Percentiles rank a stretch among this genome's conserved stretches.
Conservation (phyloP, 2,329 filamentous ascomycete species). For the Nemania serpens region DNA sequence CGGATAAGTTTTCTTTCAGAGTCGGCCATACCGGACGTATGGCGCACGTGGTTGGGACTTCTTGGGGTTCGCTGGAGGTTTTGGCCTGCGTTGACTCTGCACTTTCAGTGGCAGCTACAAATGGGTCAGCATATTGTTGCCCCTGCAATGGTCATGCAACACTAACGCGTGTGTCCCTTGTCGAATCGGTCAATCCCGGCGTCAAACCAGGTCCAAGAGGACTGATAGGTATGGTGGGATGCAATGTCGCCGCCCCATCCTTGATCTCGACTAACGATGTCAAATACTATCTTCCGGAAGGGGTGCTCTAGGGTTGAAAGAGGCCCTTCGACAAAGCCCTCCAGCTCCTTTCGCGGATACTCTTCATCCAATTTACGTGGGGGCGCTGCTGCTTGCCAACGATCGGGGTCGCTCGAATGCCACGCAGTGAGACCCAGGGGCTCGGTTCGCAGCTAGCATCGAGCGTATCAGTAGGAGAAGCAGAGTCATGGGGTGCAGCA, state of each 20-base stretch:
- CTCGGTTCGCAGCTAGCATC: slow-evolving; percentile 45
- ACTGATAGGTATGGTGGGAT: slow-evolving; percentile 48
- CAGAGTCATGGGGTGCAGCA: not conserved
- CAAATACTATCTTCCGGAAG: slow-evolving; percentile 66
- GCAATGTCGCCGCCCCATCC: slow-evolving; percentile 52
- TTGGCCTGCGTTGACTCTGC: slow-evolving; percentile 21
- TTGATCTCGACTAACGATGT: slow-evolving; percentile 61
- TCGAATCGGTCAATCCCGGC: slow-evolving; percentile 63
- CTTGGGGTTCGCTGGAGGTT: slow-evolving; percentile 1
- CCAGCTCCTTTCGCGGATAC: slow-evolving; percentile 41
- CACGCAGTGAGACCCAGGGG: slow-evolving; percentile 47
- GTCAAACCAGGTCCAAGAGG: slow-evolving; percentile 67
- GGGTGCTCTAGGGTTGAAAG: slow-evolving; percentile 51
- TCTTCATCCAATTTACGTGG: slow-evolving; percentile 37
- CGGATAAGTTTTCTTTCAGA: slow-evolving; percentile 29
- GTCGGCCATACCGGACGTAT: slow-evolving; percentile 40
- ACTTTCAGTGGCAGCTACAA: slow-evolving; percentile 26
- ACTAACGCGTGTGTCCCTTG: slow-evolving; percentile 39
- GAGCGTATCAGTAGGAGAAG: slow-evolving; percentile 2
- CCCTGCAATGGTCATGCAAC: not conserved
- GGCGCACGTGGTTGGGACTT: slow-evolving; percentile 34
- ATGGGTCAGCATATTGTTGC: slow-evolving; percentile 18
- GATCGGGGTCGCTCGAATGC: slow-evolving; percentile 32
- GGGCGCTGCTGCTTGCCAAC: slow-evolving; percentile 32
- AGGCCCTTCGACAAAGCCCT: slow-evolving; percentile 47